Evolutionary conservation across 2,329 filamentous ascomycete species (phyloP).

Genomic region (Sarocladium brachiariae): DNA sequence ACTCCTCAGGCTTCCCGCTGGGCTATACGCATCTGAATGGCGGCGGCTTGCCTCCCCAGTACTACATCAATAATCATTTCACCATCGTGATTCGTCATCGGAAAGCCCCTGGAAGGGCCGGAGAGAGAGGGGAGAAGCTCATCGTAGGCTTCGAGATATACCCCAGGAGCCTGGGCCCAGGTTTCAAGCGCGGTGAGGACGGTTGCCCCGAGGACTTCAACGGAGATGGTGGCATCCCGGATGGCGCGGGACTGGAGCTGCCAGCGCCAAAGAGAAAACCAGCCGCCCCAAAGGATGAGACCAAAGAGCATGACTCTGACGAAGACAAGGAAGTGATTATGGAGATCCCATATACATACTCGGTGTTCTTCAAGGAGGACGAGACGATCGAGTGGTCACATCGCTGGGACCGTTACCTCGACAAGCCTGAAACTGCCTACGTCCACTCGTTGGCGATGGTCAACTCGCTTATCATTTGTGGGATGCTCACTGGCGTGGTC

Average conservation of each 20-base stretch:
- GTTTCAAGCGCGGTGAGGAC: constrained; percentile 49
- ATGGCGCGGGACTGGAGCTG: constrained; percentile 56
- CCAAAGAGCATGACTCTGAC: constrained; percentile 41
- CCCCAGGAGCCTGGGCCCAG: constrained; percentile 68
- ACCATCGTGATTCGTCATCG: constrained; percentile 78
- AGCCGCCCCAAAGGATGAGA: background rate
- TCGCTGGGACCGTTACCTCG: constrained; percentile 86
- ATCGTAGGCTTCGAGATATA: constrained; percentile 89
- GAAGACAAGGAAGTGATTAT: constrained; percentile 59
- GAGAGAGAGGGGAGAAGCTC: constrained; percentile 66
- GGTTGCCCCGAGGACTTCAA: constrained; percentile 65
- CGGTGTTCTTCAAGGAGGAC: constrained; percentile 83
- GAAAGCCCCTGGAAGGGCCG: constrained; percentile 60
- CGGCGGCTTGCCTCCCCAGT: constrained; percentile 52
- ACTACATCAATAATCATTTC: constrained; percentile 82
- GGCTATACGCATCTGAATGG: constrained; percentile 55
- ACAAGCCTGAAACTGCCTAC: constrained; percentile 68
- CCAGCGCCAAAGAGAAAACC: constrained; percentile 59
- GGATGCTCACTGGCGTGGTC: constrained; percentile 69
- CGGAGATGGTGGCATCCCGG: constrained; percentile 53
- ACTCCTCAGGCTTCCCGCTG: constrained; percentile 83
- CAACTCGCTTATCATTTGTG: constrained; percentile 79
- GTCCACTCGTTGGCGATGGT: constrained; percentile 86
- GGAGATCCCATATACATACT: constrained; percentile 79
- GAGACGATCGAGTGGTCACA: constrained; percentile 73